Evolutionary conservation across 2,329 filamentous ascomycete species (phyloP), one percentile per base, ranked within the genome.

Genomic region (Ceratocystis alfenasii): DNA sequence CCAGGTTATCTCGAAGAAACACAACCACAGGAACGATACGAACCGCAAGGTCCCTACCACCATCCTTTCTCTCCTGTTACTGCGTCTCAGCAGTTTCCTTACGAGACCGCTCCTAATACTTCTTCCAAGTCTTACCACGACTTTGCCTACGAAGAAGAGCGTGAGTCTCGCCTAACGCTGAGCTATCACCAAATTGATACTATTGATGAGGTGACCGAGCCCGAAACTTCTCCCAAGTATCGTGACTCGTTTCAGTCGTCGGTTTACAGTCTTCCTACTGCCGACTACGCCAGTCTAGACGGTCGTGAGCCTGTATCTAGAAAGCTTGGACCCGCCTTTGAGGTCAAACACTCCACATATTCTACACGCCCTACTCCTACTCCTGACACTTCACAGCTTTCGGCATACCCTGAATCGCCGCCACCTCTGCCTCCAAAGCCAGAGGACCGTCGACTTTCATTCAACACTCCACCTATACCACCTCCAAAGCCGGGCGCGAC

Each of bases 391-490:
- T 63, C 59, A 10, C 65, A 57, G 22, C 44, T 50, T 22, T 63
- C 65, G 10, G 6, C 60, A 5, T 71, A 69, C 66, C 30, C 62
- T 33, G 53, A 62, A 12, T 71, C 70, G 74, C 77, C 71, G 75
- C 77, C 69, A 71, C 71, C 62, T 71, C 72, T 63, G 67, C 71
- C 48, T 66, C 69, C 36, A 70, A 70, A 67, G 71, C 68, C 70
- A 73, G 59, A 36, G 12, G 33, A 20, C 20, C 55, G 63, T 36
- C 41, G 61, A 30, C 57, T 60, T 8, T 53, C 65, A 30, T 69
- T 70, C 68, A 71, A 72, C 33, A 48, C 36, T 53, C 63, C 44
- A n/a, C 50, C 63, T 33, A 30, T 53, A 36, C 62, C 48, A 12
- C 65, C 65, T 33, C 46, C 60, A 7, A 57, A 57, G 46, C 45